Evolutionary conservation across 768 basidiomycete genomes (phyloP).

Genomic region (Boletales sp.): DNA sequence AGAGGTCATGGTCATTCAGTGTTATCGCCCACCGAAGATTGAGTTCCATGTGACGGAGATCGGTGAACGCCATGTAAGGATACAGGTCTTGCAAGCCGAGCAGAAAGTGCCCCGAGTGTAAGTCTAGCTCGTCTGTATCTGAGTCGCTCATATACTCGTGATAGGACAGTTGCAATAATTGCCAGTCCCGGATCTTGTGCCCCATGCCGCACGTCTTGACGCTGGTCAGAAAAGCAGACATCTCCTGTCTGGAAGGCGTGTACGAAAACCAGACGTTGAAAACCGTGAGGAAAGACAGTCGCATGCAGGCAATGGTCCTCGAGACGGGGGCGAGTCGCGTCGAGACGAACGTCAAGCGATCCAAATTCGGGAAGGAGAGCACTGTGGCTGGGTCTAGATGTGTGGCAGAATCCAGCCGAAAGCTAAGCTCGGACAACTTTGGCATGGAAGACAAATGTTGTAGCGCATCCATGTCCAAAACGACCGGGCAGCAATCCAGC

Average conservation of each 20-base stretch:
- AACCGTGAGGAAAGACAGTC: background rate
- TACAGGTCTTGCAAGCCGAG: slow-evolving; percentile 2
- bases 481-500: background rate
- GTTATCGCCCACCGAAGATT: no score
- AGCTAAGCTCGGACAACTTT: background rate
- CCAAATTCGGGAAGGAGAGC: slow-evolving; percentile 1
- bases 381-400: no score
- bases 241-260: background rate
- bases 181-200: background rate
- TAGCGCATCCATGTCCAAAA: background rate
- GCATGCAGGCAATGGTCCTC: background rate
- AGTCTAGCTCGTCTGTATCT: background rate
- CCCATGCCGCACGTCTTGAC: background rate
- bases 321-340: background rate
- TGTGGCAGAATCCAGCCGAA: no score
- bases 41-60: background rate
- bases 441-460: background rate
- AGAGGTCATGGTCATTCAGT: no score
- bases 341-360: background rate
- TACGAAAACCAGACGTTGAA: no score
- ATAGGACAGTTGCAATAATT: background rate
- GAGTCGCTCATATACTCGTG: no score
- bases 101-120: background rate
- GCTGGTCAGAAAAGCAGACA: background rate
- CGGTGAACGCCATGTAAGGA: background rate